Base-by-base conservation (phyloP, 2,329 filamentous ascomycete species). In the Penicillium concentricum region DNA sequence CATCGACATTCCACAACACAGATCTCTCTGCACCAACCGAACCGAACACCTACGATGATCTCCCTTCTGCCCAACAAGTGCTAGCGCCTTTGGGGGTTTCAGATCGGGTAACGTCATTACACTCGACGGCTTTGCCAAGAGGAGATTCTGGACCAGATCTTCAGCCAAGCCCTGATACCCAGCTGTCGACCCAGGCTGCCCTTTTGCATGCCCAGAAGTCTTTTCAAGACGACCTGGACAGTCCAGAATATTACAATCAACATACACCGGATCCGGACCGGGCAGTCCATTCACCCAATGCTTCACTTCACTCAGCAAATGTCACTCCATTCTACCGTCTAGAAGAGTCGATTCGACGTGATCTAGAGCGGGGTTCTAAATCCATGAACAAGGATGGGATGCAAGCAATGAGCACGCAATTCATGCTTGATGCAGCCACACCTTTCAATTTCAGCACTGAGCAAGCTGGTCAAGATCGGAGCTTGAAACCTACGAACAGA, bases 101-200 rank as follows among this genome's bases (percentile, higher is more conserved):
- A n/a, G 69, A 71, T 56, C 67, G 70, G 37, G 45, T 71, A 18
- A 69, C 68, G 38, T 78, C 76, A 5, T 67, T 76, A 39, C 67
- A 75, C 52, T 76, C 76, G 8, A 77, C 75, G 5, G 67, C 69
- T 18, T 58, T 72, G 34, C 68, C 66, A 9, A 71, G 70, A 48
- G 62, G 49, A 30, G 56, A 62, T 42, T 52, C 64, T 4, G 64
- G 62, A 12, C 34, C 61, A 30, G 59, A 60, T 15, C 58, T 58
- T 7, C 62, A 67, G 30, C 64, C 57, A 22, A 69, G 65, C 44
- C 62, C 63, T 5, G 74, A 75, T 34, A 61, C 66, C 5, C 67
- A 74, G 13, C 63, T 76, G 26, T 76, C 75, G 0, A 78, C 76
- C 0, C 76, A 78, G 54, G 73, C 72, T 24, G 75, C 75, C 16